A percentile compares a stretch with the other conserved stretches of the same genome.
Conservation (phyloP, 345 rosid species). For the Hevea brasiliensis region DNA sequence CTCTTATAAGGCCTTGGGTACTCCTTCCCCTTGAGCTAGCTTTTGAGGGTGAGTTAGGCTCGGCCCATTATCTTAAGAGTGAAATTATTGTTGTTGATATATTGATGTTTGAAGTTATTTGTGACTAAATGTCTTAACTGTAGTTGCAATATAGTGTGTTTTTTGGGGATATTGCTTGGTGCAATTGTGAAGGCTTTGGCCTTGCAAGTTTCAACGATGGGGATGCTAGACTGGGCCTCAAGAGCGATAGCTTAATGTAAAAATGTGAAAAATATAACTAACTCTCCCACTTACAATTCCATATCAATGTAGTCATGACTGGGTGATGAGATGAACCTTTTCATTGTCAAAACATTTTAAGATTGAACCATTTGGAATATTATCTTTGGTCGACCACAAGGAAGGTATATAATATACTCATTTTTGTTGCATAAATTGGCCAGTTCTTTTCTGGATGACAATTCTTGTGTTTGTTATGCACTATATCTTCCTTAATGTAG, state of each 20-base stretch:
- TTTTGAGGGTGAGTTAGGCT: too few species aligned
- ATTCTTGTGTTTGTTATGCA: not conserved
- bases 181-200: not conserved
- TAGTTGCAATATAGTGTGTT: not conserved
- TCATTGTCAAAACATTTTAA: not conserved
- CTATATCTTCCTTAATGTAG: not conserved
- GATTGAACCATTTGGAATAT: not conserved
- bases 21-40: too few species aligned
- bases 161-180: not conserved
- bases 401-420: not conserved
- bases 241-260: not conserved
- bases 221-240: not conserved
- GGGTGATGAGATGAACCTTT: not conserved
- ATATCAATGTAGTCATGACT: not conserved
- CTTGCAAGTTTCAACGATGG: not conserved
- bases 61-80: too few species aligned
- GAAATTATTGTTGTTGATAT: too few species aligned
- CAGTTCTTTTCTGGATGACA: conserved; percentile 1
- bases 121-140: not conserved
- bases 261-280: not conserved
- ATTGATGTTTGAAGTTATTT: not conserved
- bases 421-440: not conserved
- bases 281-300: not conserved
- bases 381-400: not conserved
- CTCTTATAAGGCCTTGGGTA: too few species aligned